Evolutionary conservation across 2,329 filamentous ascomycete species (phyloP).

Genomic region (Colletotrichum tabaci): DNA sequence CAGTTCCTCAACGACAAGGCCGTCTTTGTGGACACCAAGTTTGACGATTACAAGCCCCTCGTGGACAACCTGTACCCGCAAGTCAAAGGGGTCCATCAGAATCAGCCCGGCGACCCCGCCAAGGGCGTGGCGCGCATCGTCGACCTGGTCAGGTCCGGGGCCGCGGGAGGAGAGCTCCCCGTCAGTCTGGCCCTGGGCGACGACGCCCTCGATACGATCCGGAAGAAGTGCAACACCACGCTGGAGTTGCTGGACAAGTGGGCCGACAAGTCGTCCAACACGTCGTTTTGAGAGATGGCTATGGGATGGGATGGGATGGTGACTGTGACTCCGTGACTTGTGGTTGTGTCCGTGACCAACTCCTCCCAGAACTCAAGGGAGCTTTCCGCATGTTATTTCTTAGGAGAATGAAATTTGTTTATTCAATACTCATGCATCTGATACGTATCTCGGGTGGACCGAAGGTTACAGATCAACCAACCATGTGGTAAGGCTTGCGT

Average conservation of each 20-base stretch:
- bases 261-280: constrained; percentile 46
- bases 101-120: constrained; percentile 62
- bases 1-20: constrained; percentile 51
- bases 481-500: neutral
- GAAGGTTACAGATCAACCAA: neutral
- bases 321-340: neutral
- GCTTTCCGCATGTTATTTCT: neutral
- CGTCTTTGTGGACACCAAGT: constrained; percentile 46
- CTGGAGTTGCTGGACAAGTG: constrained; percentile 63
- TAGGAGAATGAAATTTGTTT: neutral
- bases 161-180: neutral
- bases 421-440: neutral
- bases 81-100: constrained; percentile 2
- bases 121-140: constrained; percentile 68
- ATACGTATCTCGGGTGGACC: neutral
- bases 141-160: constrained; percentile 60
- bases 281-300: neutral
- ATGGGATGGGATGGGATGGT: neutral
- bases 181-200: constrained; percentile 6
- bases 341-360: too few species aligned
- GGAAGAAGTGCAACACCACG: constrained; percentile 59
- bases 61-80: neutral
- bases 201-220: constrained; percentile 48
- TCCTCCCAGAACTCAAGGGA: too few species aligned
- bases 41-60: constrained; percentile 46